These are phyloP conservation scores for Cryptococcus sp. DNA, from an alignment of 1,284 basidiomycete species.

Conservation along the genomic window DNA sequence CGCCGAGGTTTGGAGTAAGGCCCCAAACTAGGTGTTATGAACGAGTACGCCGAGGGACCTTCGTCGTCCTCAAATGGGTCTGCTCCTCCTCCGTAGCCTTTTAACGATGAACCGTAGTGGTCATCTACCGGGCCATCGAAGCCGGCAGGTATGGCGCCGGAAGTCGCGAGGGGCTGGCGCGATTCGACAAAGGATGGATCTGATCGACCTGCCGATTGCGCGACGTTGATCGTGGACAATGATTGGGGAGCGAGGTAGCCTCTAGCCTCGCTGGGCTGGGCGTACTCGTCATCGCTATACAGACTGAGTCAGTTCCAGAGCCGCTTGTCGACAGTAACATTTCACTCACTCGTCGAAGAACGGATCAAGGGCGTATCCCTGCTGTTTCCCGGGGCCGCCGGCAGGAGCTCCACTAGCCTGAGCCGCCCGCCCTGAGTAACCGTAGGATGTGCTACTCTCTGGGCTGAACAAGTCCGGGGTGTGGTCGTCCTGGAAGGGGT, in stretches of 20 bases:
- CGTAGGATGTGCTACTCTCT: slow-evolving; percentile 3
- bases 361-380: slow-evolving; percentile 45
- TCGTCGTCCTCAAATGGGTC: slow-evolving; percentile 46
- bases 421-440: not conserved
- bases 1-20: slow-evolving; percentile 28
- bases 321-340: not conserved
- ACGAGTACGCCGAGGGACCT: slow-evolving; percentile 41
- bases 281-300: slow-evolving; percentile 46
- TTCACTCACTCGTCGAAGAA: slow-evolving; percentile 50
- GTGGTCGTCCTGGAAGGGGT: slow-evolving; percentile 37
- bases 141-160: slow-evolving; percentile 40
- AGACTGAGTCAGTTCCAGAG: not conserved
- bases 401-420: slow-evolving; percentile 3
- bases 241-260: slow-evolving; percentile 36
- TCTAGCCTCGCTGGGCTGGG: slow-evolving; percentile 23
- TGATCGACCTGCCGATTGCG: slow-evolving; percentile 22
- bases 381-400: slow-evolving; percentile 16
- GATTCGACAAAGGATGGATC: slow-evolving; percentile 29
- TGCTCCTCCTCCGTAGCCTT: slow-evolving; percentile 19
- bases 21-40: slow-evolving; percentile 30
- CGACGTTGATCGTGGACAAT: slow-evolving; percentile 27
- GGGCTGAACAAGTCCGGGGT: slow-evolving; percentile 22
- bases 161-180: slow-evolving; percentile 37
- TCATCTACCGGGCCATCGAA: slow-evolving; percentile 19
- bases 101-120: slow-evolving; percentile 9